Conservation (phyloP, 805 yeast genomes). For the Wickerhamiella vanderwaltii region DNA sequence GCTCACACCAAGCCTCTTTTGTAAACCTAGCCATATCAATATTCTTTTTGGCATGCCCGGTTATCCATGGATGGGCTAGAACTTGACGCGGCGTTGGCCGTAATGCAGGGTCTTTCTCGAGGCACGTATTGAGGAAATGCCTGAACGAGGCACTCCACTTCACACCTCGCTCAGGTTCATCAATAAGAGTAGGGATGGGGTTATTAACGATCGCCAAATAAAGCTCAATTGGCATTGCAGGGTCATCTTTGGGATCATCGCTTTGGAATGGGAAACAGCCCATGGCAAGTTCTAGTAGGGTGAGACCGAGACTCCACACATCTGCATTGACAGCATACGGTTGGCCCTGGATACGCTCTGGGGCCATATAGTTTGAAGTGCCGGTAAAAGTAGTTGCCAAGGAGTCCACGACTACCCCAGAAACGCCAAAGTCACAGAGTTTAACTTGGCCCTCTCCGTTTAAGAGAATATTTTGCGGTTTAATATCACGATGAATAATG, state of each 20-base stretch:
- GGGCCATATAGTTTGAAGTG: slow-evolving; percentile 97
- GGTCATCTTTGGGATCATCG: slow-evolving; percentile 33
- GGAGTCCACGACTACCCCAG: slow-evolving; percentile 92
- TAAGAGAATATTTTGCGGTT: slow-evolving; percentile 83
- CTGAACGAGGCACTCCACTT: slow-evolving; percentile 75
- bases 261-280: slow-evolving; percentile 75
- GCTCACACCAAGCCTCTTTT: slow-evolving; percentile 45
- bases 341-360: slow-evolving; percentile 91
- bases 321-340: slow-evolving; percentile 92
- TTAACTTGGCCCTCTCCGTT: slow-evolving; percentile 72
- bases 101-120: slow-evolving; percentile 64
- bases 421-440: slow-evolving; percentile 93
- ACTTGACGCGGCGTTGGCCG: slow-evolving; percentile 91
- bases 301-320: slow-evolving; percentile 92
- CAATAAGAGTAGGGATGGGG: slow-evolving; percentile 61
- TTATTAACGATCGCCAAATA: slow-evolving; percentile 68
- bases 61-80: slow-evolving; percentile 87
- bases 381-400: slow-evolving; percentile 95
- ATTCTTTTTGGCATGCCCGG: slow-evolving; percentile 55
- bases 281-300: slow-evolving; percentile 82
- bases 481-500: slow-evolving; percentile 90
- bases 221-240: slow-evolving; percentile 72
- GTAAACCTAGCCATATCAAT: slow-evolving; percentile 86
- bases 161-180: slow-evolving; percentile 63
- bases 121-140: slow-evolving; percentile 66